Evolutionary conservation across 306 rosid genomes (phyloP).

Genomic region (Castanopsis chinensis): DNA sequence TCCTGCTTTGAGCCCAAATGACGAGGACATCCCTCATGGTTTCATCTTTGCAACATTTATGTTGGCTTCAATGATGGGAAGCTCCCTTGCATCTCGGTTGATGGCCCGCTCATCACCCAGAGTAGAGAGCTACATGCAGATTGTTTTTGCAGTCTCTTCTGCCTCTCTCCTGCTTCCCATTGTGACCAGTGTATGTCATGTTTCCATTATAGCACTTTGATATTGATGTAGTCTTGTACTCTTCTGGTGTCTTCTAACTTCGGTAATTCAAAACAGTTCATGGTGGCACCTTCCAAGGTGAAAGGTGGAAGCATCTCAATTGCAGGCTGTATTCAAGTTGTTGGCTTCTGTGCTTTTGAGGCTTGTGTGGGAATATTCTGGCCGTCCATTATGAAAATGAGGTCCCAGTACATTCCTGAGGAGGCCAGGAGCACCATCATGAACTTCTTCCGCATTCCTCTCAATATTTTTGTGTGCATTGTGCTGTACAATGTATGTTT

Average conservation of each 20-base stretch:
- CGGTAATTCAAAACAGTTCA: conserved; percentile 51
- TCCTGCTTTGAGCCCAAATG: conserved; percentile 93
- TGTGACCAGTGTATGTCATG: conserved; percentile 57
- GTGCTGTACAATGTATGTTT: conserved; percentile 93
- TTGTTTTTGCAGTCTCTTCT: conserved; percentile 66
- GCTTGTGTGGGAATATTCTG: conserved; percentile 94
- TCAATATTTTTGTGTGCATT: conserved; percentile 87
- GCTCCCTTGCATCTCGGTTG: conserved; percentile 82
- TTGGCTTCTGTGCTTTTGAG: conserved; percentile 95
- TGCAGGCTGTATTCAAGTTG: conserved; percentile 61
- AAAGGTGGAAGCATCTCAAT: conserved; percentile 76
- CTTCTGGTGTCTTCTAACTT: conserved; percentile 32
- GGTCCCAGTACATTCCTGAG: conserved; percentile 98
- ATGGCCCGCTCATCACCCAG: conserved; percentile 62
- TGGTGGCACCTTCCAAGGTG: conserved; percentile 60
- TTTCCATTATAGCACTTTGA: background rate
- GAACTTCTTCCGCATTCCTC: conserved; percentile 99
- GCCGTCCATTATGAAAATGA: conserved; percentile 99
- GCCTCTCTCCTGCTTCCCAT: conserved; percentile 75
- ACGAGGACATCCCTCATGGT: conserved; percentile 92
- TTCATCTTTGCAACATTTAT: conserved; percentile 91
- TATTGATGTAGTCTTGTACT: conserved; percentile 2
- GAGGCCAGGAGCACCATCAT: conserved; percentile 99
- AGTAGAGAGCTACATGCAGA: conserved; percentile 91
- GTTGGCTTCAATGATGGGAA: conserved; percentile 97